Conservation (phyloP, 805 yeast species). For the Myxozyma melibiosi region DNA sequence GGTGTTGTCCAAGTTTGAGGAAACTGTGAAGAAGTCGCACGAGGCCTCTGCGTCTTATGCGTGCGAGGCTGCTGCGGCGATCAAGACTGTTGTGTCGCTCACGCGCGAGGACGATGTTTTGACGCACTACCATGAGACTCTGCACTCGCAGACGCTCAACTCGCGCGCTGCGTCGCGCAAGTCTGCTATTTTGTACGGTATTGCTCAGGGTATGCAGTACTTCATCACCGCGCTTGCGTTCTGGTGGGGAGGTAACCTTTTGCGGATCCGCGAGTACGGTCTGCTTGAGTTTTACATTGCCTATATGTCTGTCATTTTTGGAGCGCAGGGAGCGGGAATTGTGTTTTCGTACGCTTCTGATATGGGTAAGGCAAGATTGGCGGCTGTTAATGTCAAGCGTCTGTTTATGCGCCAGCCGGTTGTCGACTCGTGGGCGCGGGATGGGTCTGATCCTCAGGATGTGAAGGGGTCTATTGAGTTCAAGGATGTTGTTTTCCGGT, state of each 20-base stretch:
- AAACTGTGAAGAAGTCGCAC: conserved; percentile 45
- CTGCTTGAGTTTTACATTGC: conserved; percentile 46
- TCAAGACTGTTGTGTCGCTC: conserved; percentile 47
- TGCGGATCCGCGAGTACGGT: conserved; percentile 41
- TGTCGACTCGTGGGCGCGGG: conserved; percentile 42
- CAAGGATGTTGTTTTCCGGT: conserved; percentile 40
- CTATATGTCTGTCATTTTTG: conserved; percentile 46
- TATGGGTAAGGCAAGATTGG: conserved; percentile 48
- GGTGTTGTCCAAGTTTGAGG: conserved; percentile 42
- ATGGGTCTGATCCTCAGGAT: conserved; percentile 38
- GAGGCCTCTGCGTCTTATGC: conserved; percentile 48
- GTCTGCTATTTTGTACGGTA: conserved; percentile 43
- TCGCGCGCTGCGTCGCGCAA: conserved; percentile 39
- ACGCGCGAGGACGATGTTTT: conserved; percentile 48
- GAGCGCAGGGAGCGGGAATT: conserved; percentile 49
- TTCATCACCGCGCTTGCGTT: conserved; percentile 49
- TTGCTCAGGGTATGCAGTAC: conserved; percentile 47
- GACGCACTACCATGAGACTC: conserved; percentile 37
- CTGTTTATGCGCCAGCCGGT: conserved; percentile 43
- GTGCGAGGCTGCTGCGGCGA: conserved; percentile 45
- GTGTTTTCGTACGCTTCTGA: conserved; percentile 49
- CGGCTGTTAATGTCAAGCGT: conserved; percentile 42
- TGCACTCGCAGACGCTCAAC: conserved; percentile 37
- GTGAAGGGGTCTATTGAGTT: conserved; percentile 60
- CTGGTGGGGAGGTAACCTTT: conserved; percentile 48